Conservation (phyloP, 1,139 yeast species). For the Suhomyces anneliseae region DNA sequence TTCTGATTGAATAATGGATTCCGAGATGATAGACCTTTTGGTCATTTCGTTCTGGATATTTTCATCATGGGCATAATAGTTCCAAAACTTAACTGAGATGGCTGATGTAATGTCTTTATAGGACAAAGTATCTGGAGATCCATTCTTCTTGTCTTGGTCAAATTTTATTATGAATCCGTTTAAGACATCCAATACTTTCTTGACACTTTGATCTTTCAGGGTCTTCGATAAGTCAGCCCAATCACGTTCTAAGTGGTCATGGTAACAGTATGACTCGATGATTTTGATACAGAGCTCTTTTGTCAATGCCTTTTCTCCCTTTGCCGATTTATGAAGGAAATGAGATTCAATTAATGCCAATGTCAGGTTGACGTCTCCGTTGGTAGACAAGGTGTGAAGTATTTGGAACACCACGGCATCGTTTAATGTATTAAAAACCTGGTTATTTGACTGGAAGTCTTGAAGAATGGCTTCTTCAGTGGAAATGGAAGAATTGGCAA, state of each 20-base stretch:
- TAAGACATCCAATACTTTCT: slow-evolving; percentile 34
- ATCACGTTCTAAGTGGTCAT: slow-evolving; percentile 12
- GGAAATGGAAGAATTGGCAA: slow-evolving; percentile 21
- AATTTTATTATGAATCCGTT: slow-evolving; percentile 25
- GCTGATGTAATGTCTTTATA: slow-evolving; percentile 34
- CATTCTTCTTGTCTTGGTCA: slow-evolving; percentile 5
- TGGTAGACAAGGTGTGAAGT: slow-evolving; percentile 32
- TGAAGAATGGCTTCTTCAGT: slow-evolving; percentile 26
- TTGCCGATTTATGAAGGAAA: slow-evolving; percentile 31
- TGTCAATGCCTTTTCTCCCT: slow-evolving; percentile 36
- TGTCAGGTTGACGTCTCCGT: slow-evolving; percentile 42
- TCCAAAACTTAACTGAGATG: slow-evolving; percentile 32
- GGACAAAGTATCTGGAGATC: slow-evolving; percentile 11
- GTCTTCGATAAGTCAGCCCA: slow-evolving; percentile 12
- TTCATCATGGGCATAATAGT: slow-evolving; percentile 25
- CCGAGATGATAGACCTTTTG: slow-evolving; percentile 14
- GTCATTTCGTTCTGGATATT: slow-evolving; percentile 19
- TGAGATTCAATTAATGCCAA: slow-evolving; percentile 39
- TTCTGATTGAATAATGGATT: slow-evolving; percentile 15
- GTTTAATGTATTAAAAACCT: slow-evolving; percentile 10
- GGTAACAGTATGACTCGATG: slow-evolving; percentile 40
- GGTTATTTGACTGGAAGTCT: slow-evolving; percentile 7
- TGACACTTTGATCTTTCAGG: slow-evolving; percentile 26
- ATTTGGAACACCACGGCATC: slow-evolving; percentile 20
- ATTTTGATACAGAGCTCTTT: slow-evolving; percentile 35